Conservation (phyloP, 441 rosid genomes). For the Populus trichocarpa region DNA sequence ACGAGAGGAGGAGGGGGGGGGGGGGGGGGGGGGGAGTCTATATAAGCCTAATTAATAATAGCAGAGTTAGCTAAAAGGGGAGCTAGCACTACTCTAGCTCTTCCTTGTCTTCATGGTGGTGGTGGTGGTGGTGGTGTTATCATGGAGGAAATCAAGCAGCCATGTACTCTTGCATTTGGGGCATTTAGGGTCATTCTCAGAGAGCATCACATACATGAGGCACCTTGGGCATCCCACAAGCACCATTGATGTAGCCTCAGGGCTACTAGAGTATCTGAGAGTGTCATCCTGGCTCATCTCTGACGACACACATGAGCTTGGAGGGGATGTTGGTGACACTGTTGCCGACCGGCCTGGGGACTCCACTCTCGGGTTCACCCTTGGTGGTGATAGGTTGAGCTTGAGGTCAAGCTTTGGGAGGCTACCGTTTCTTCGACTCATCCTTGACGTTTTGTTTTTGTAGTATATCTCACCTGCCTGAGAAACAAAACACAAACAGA, state of each 20-base stretch:
- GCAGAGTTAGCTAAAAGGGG: slow-evolving; percentile 10
- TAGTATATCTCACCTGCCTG: slow-evolving; percentile 13
- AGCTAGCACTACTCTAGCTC: slow-evolving; percentile 16
- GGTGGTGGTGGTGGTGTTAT: slow-evolving; percentile 5
- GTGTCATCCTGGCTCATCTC: slow-evolving; percentile 60
- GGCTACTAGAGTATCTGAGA: slow-evolving; percentile 51
- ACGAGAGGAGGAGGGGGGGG: not conserved
- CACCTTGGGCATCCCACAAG: slow-evolving; percentile 96
- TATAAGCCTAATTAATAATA: slow-evolving; percentile 22
- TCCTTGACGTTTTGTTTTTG: slow-evolving; percentile 20
- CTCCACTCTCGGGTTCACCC: slow-evolving; percentile 37
- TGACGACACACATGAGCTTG: slow-evolving; percentile 88
- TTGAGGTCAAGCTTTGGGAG: slow-evolving; percentile 75
- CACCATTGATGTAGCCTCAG: slow-evolving; percentile 86
- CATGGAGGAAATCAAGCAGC: slow-evolving; percentile 83
- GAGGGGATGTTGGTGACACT: slow-evolving; percentile 73
- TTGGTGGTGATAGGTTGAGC: slow-evolving; percentile 85
- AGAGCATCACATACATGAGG: slow-evolving; percentile 96
- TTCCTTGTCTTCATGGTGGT: slow-evolving; percentile 36
- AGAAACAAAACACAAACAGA: not conserved
- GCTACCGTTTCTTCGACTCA: slow-evolving; percentile 67
- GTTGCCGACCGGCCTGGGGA: slow-evolving; percentile 66
- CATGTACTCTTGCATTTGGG: slow-evolving; percentile 98
- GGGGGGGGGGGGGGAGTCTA: slow-evolving; percentile 6
- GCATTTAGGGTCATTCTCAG: slow-evolving; percentile 87